Conservation (phyloP, 192 early-diverging fungal species). For the Coemansia sp. region DNA sequence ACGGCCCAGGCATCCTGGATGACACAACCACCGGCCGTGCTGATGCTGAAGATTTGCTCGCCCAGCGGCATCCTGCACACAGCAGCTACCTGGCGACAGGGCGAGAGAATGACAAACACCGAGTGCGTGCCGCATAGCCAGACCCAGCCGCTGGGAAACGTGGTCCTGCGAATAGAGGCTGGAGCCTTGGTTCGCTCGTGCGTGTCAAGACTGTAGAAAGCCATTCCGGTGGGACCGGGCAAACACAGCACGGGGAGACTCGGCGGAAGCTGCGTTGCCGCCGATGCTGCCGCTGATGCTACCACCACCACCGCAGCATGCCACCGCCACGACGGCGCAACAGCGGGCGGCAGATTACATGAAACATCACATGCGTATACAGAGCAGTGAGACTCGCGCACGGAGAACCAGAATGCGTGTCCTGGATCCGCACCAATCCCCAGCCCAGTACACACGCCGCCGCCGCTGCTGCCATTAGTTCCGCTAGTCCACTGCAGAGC, state of each 20-base stretch:
- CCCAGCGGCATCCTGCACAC: slow-evolving; percentile 40
- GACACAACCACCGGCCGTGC: not conserved
- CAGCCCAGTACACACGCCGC: not conserved
- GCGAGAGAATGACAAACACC: slow-evolving; percentile 29
- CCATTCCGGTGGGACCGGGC: slow-evolving; percentile 24
- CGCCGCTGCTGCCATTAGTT: not conserved
- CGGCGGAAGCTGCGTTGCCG: slow-evolving; percentile 12
- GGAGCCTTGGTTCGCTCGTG: no score
- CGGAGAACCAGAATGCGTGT: slow-evolving; percentile 28
- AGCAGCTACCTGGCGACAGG: slow-evolving; percentile 23
- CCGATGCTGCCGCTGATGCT: not conserved
- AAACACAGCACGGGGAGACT: slow-evolving; percentile 23
- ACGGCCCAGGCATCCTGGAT: slow-evolving; percentile 42
- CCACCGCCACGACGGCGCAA: slow-evolving; percentile 46
- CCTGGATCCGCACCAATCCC: not conserved
- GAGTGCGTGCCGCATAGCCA: slow-evolving; percentile 40
- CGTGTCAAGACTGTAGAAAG: slow-evolving; percentile 20
- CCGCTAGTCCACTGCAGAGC: slow-evolving; percentile 24
- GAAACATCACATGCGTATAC: not conserved
- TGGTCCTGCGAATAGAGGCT: not conserved
- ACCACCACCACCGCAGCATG: slow-evolving; percentile 27
- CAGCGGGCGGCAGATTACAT: not conserved
- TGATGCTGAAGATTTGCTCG: slow-evolving; percentile 20
- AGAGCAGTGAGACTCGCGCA: not conserved
- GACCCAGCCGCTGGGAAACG: slow-evolving; percentile 40